Conservation (phyloP, 148 eudicot species). For the Spergularia marina region DNA sequence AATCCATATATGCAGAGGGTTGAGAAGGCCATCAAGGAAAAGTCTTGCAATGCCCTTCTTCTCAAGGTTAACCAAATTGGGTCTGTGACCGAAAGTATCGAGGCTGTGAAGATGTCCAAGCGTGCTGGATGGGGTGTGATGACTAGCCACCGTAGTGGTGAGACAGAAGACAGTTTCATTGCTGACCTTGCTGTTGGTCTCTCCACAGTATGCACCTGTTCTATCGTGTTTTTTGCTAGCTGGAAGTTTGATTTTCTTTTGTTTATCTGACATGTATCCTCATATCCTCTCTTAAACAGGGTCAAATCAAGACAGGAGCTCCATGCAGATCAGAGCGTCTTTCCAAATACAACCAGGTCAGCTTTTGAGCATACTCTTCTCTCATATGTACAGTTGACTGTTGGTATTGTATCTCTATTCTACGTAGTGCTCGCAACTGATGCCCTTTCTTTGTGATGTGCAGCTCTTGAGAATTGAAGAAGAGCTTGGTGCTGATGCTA, state of each 20-base stretch:
- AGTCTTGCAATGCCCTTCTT: conserved; percentile 95
- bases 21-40: conserved; percentile 75
- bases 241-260: not conserved
- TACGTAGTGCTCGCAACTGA: not conserved
- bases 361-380: not conserved
- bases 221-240: not conserved
- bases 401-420: not conserved
- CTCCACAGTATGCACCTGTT: conserved; percentile 60
- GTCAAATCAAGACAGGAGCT: conserved; percentile 86
- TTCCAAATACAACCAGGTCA: conserved; percentile 78
- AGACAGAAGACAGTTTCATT: conserved; percentile 96
- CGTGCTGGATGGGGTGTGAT: conserved; percentile 96
- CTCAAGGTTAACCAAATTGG: conserved; percentile 99
- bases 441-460: conserved; percentile 1
- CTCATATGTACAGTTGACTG: not conserved
- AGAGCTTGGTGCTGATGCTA: conserved; percentile 94
- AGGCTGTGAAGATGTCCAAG: conserved; percentile 96
- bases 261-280: not conserved
- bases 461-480: conserved; percentile 90
- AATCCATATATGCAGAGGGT: conserved; percentile 62
- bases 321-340: conserved; percentile 86
- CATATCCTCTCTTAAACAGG: conserved; percentile 31
- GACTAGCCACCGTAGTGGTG: conserved; percentile 99
- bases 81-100: conserved; percentile 93
- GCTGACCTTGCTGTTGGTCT: conserved; percentile 98